A percentile compares a stretch with the other conserved stretches of the same genome.
Conservation (phyloP, 495 filamentous ascomycete species). For the Bombardia bombarda region DNA sequence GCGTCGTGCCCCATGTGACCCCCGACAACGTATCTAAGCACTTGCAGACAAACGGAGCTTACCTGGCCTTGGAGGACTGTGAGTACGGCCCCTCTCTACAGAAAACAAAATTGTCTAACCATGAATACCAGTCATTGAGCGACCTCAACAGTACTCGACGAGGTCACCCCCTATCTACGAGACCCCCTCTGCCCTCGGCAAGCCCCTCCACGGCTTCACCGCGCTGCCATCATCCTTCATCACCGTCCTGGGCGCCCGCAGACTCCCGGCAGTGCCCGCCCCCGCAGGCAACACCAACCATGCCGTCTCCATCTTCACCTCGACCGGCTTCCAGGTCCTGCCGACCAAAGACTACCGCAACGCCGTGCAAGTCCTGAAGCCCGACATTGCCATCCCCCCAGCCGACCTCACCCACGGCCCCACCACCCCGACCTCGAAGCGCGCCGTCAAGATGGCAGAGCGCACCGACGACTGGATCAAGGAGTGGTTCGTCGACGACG, state of each 20-base stretch:
- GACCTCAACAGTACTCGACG: slow-evolving; percentile 38
- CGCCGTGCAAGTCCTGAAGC: slow-evolving; percentile 52
- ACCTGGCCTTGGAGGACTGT: slow-evolving; percentile 92
- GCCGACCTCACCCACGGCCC: slow-evolving; percentile 62
- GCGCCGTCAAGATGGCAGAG: slow-evolving; percentile 76
- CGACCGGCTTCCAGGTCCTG: slow-evolving; percentile 70
- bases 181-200: slow-evolving; percentile 29
- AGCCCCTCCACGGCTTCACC: slow-evolving; percentile 67
- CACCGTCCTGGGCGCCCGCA: slow-evolving; percentile 72
- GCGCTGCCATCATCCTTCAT: slow-evolving; percentile 41
- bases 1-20: slow-evolving; percentile 75
- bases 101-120: slow-evolving; percentile 22
- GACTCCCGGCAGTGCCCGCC: slow-evolving; percentile 65
- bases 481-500: slow-evolving; percentile 51
- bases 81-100: slow-evolving; percentile 5
- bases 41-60: slow-evolving; percentile 52
- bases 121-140: slow-evolving; percentile 65
- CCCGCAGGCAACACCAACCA: slow-evolving; percentile 65
- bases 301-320: slow-evolving; percentile 70
- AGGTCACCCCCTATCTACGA: slow-evolving; percentile 34
- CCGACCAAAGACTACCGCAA: slow-evolving; percentile 58
- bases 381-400: slow-evolving; percentile 75
- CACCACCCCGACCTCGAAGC: slow-evolving; percentile 51
- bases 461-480: slow-evolving; percentile 76
- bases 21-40: slow-evolving; percentile 70